Evolutionary conservation across 805 yeast genomes (phyloP).

Genomic region (Saturnispora dispora): DNA sequence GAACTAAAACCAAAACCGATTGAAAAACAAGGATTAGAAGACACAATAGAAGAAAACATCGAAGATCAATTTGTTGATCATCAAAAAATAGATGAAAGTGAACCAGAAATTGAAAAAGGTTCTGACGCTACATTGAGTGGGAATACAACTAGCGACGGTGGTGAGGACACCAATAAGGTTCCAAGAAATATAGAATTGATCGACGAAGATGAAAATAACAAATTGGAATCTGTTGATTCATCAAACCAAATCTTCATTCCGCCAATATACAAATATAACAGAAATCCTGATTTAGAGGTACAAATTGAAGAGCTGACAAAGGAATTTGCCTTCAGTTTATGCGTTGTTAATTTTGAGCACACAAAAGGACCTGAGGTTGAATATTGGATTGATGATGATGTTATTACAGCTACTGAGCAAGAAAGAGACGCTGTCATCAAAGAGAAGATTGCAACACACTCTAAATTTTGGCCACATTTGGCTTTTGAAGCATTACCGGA

Average conservation of each 20-base stretch:
- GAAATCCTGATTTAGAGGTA: conserved; percentile 2
- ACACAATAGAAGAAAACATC: too few species aligned
- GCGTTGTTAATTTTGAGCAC: conserved; percentile 91
- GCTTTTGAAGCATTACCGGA: conserved; percentile 96
- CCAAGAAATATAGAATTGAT: background rate
- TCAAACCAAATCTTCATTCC: background rate
- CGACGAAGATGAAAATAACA: background rate
- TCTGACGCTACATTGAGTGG: background rate
- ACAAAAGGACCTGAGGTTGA: conserved; percentile 90
- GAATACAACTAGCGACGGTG: background rate
- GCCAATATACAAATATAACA: conserved; percentile 8
- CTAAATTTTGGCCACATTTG: conserved; percentile 65
- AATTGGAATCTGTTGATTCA: background rate
- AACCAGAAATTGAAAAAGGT: too few species aligned
- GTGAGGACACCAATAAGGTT: background rate
- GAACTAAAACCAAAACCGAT: too few species aligned
- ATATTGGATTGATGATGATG: conserved; percentile 57
- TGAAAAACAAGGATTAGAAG: too few species aligned
- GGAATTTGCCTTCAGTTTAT: conserved; percentile 61
- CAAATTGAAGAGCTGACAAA: conserved; percentile 4
- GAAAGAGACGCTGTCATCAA: conserved; percentile 15
- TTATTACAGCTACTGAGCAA: background rate
- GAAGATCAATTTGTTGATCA: too few species aligned
- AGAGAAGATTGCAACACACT: conserved; percentile 26
- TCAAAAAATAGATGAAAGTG: too few species aligned